Evolutionary conservation across 2,329 filamentous ascomycete species (phyloP).

Genomic region (Hymenoscyphus repandus): DNA sequence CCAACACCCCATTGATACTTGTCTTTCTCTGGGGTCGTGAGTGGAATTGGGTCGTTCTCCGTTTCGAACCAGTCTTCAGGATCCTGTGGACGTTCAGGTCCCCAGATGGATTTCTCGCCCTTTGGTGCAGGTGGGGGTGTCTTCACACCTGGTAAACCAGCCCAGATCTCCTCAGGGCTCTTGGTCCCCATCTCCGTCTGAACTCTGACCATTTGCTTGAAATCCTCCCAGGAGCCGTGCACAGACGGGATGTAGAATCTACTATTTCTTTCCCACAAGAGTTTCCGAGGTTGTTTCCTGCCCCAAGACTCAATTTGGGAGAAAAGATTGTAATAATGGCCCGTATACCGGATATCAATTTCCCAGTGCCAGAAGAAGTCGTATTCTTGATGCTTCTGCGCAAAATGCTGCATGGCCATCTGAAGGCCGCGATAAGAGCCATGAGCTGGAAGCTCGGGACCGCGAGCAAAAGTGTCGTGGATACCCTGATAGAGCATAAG

Average conservation of each 20-base stretch:
- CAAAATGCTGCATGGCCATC: conserved; percentile 94
- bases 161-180: conserved; percentile 64
- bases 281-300: conserved; percentile 68
- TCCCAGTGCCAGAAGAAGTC: conserved; percentile 95
- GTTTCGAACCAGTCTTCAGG: conserved; percentile 66
- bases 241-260: conserved; percentile 73
- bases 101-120: conserved; percentile 71
- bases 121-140: conserved; percentile 27
- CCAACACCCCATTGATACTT: conserved; percentile 81
- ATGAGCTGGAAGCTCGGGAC: conserved; percentile 71
- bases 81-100: conserved; percentile 66
- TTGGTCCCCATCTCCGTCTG: conserved; percentile 67
- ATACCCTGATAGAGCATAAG: conserved; percentile 82
- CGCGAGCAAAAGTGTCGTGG: conserved; percentile 65
- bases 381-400: conserved; percentile 81
- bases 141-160: conserved; percentile 37
- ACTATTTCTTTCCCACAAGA: conserved; percentile 74
- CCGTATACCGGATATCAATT: conserved; percentile 86
- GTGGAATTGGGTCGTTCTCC: conserved; percentile 69
- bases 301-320: conserved; percentile 66
- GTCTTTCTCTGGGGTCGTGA: conserved; percentile 70
- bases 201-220: conserved; percentile 69
- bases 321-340: conserved; percentile 76
- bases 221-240: conserved; percentile 76
- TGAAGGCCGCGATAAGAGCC: conserved; percentile 89